Conservation (phyloP, 495 filamentous ascomycete genomes). For the Jackrogersella multiformis region DNA sequence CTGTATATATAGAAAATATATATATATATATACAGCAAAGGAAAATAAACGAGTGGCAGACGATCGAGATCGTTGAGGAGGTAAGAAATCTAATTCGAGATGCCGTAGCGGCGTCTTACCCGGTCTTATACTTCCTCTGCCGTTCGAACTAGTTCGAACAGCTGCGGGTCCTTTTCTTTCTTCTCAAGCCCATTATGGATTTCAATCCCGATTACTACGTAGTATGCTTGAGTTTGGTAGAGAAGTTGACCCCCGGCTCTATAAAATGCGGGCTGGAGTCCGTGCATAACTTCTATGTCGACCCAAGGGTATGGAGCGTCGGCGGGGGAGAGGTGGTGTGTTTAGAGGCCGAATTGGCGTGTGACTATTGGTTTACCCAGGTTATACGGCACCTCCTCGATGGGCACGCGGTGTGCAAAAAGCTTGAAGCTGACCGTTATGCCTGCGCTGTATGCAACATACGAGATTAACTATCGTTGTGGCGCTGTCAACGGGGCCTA, state of each 20-base stretch:
- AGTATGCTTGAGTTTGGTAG: constrained; percentile 8
- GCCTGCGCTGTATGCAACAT: constrained; percentile 18
- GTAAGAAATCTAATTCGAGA: not conserved
- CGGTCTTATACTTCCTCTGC: constrained; percentile 26
- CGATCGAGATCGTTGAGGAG: constrained; percentile 39
- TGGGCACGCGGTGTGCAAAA: constrained; percentile 24
- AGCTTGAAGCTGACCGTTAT: constrained; percentile 25
- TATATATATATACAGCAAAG: constrained; percentile 33
- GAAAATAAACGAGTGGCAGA: constrained; percentile 38
- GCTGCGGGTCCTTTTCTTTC: constrained; percentile 31
- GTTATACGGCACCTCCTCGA: constrained; percentile 31
- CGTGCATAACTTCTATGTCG: constrained; percentile 21
- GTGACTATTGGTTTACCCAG: constrained; percentile 24
- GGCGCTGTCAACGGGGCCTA: constrained; percentile 22
- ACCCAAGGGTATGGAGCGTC: constrained; percentile 12
- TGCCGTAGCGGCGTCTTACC: constrained; percentile 23
- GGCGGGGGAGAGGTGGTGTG: constrained; percentile 4
- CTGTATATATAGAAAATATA: constrained; percentile 27
- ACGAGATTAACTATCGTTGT: constrained; percentile 39
- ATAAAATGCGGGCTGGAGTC: constrained; percentile 22
- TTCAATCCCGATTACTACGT: constrained; percentile 31
- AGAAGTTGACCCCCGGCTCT: constrained; percentile 23
- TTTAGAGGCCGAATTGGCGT: constrained; percentile 27
- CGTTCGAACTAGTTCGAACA: constrained; percentile 2
- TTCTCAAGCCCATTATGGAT: constrained; percentile 29